These are phyloP conservation scores for Elsinoe batatas DNA, from an alignment of 2,329 filamentous ascomycete species.

Conservation along the genomic window DNA sequence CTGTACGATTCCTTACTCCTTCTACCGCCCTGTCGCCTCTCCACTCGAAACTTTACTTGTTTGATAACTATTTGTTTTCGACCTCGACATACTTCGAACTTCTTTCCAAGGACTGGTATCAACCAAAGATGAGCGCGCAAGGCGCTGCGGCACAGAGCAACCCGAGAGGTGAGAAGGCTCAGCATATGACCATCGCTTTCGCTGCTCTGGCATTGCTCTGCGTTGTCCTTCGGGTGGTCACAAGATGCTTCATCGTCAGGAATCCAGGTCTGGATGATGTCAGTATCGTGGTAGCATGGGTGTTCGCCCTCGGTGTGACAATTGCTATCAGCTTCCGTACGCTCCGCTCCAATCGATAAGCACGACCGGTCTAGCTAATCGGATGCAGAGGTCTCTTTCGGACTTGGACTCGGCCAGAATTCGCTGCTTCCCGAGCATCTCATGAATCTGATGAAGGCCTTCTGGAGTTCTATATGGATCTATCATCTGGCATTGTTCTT, in stretches of 20 bases:
- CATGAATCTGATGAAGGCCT: not conserved
- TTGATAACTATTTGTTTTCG: no score
- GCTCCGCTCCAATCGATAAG: not conserved
- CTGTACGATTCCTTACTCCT: not conserved
- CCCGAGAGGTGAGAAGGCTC: not conserved
- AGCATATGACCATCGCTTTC: not conserved
- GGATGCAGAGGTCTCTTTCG: conserved; percentile 7
- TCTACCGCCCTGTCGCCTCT: not conserved
- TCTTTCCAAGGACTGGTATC: not conserved
- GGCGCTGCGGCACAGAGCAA: conserved; percentile 9
- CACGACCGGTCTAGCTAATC: not conserved
- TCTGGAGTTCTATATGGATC: conserved; percentile 14
- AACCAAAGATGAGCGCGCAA: not conserved
- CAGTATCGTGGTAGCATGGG: not conserved
- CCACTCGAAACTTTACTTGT: not conserved
- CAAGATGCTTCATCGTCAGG: conserved; percentile 8
- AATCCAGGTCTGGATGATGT: conserved; percentile 10
- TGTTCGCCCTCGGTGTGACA: not conserved
- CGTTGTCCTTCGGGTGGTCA: conserved; percentile 2
- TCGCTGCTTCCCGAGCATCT: not conserved
- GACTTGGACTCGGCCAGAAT: conserved; percentile 1
- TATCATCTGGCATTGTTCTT: conserved; percentile 26
- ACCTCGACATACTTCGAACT: not conserved
- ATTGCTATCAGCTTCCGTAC: conserved; percentile 10
- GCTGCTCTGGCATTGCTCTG: not conserved